These are phyloP conservation scores for Yamadazyma epiphylla DNA, from an alignment of 1,139 yeast species.

Conservation along the genomic window DNA sequence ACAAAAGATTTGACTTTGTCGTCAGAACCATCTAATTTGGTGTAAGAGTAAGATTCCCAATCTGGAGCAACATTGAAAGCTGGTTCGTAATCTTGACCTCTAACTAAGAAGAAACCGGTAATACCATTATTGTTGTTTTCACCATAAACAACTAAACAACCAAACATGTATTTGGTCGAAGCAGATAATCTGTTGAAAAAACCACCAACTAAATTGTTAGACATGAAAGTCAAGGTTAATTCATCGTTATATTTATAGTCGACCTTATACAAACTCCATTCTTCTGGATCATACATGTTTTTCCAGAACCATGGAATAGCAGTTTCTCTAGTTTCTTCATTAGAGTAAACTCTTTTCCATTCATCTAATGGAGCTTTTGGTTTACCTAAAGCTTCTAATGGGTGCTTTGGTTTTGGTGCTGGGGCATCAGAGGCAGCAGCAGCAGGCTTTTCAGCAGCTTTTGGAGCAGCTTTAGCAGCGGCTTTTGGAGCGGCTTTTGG, in stretches of 20 bases:
- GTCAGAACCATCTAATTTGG: conserved; percentile 39
- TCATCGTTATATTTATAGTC: conserved; percentile 98
- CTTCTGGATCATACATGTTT: conserved; percentile 83
- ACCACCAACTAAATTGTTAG: conserved; percentile 97
- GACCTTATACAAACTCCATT: conserved; percentile 94
- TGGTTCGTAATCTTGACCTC: conserved; percentile 89
- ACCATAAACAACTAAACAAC: conserved; percentile 92
- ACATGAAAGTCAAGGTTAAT: conserved; percentile 95
- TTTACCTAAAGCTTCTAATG: conserved; percentile 79
- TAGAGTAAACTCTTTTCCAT: conserved; percentile 96
- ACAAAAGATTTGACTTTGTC: conserved; percentile 36
- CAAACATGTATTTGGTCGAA: conserved; percentile 92
- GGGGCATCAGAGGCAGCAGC: too few relatives aligned
- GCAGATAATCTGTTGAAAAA: conserved; percentile 94
- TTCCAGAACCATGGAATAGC: conserved; percentile 99
- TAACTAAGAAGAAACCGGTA: conserved; percentile 88
- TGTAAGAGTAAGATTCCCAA: conserved; percentile 69
- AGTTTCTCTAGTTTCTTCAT: conserved; percentile 91
- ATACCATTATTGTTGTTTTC: conserved; percentile 98
- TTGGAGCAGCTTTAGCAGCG: conserved; percentile 30
- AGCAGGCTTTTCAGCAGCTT: conserved; percentile 37
- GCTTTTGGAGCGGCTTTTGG: conserved; percentile 40
- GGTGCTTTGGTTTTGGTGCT: conserved; percentile 60
- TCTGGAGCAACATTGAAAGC: conserved; percentile 99
- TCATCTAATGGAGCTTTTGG: conserved; percentile 76